These are phyloP conservation scores for Draba incana DNA, from an alignment of 345 rosid genomes.

Conservation along the genomic window DNA sequence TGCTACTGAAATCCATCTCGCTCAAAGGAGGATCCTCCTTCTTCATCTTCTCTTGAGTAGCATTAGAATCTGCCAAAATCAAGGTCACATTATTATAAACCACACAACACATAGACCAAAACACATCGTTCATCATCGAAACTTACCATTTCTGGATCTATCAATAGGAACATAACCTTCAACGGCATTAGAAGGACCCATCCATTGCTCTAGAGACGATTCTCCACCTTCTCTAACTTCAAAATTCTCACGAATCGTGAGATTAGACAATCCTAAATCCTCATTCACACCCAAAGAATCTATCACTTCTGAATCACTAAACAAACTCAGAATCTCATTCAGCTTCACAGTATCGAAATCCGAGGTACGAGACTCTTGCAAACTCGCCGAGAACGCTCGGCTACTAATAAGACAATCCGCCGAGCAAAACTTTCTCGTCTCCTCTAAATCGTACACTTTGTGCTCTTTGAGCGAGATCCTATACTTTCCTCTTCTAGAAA, in stretches of 20 bases:
- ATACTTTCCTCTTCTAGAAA: slow-evolving; percentile 58
- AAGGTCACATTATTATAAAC: neutral
- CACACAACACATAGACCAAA: slow-evolving; percentile 5
- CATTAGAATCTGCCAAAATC: slow-evolving; percentile 53
- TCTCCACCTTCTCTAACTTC: slow-evolving; percentile 43
- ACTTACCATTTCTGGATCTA: slow-evolving; percentile 46
- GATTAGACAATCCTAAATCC: slow-evolving; percentile 55
- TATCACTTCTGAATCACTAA: slow-evolving; percentile 41
- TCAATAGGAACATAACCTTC: slow-evolving; percentile 82
- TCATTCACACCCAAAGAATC: slow-evolving; percentile 27
- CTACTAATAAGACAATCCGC: slow-evolving; percentile 61
- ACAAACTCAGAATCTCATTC: slow-evolving; percentile 52
- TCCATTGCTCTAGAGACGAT: slow-evolving; percentile 49
- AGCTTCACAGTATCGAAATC: slow-evolving; percentile 51
- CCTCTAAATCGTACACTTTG: slow-evolving; percentile 63
- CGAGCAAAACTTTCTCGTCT: slow-evolving; percentile 70
- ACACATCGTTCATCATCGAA: neutral
- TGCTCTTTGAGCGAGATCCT: slow-evolving; percentile 74
- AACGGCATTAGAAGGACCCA: slow-evolving; percentile 77
- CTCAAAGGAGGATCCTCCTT: slow-evolving; percentile 41
- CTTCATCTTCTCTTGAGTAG: slow-evolving; percentile 27
- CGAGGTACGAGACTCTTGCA: slow-evolving; percentile 60
- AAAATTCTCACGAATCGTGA: slow-evolving; percentile 61
- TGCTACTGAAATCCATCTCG: slow-evolving; percentile 65
- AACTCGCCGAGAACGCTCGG: slow-evolving; percentile 51